Conservation (phyloP, 371 early-diverging fungal genomes). For the Smittium mucronatum region DNA sequence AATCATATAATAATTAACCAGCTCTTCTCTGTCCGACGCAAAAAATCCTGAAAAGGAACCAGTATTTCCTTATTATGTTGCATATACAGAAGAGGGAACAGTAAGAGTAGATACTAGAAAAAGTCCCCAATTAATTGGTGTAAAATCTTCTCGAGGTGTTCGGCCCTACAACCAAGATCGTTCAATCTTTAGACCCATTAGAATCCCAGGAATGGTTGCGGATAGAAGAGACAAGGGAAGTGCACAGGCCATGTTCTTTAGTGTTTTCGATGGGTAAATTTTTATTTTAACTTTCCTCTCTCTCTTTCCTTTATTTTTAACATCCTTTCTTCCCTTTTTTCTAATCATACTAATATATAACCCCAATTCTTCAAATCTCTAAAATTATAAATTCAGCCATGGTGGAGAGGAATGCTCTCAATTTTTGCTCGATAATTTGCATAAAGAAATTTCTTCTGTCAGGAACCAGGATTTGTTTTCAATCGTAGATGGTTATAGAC, state of each 20-base stretch:
- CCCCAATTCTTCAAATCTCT: too few relatives aligned
- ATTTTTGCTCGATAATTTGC: constrained; percentile 22
- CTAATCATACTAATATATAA: too few relatives aligned
- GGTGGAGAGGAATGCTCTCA: constrained; percentile 29
- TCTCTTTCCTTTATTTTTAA: constrained; percentile 12
- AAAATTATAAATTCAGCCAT: too few relatives aligned
- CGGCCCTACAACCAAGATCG: constrained; percentile 29
- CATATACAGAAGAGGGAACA: constrained; percentile 29
- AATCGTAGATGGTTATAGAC: constrained; percentile 19
- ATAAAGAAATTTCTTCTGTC: constrained; percentile 21
- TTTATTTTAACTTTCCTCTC: constrained; percentile 20
- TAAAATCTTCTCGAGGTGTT: constrained; percentile 24
- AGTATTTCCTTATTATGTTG: constrained; percentile 26
- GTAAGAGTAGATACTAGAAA: constrained; percentile 30
- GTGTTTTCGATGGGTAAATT: constrained; percentile 30
- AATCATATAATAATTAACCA: too few relatives aligned
- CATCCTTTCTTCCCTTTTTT: too few relatives aligned
- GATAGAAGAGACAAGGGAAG: constrained; percentile 26
- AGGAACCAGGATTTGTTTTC: constrained; percentile 15
- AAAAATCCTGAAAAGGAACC: too few relatives aligned
- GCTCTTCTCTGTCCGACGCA: too few relatives aligned
- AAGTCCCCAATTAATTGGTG: constrained; percentile 26
- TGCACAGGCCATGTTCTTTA: constrained; percentile 31
- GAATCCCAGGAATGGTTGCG: constrained; percentile 32
- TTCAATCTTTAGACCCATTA: constrained; percentile 26